Percentiles rank a stretch among this genome's conserved stretches.
phyloP scores from a whole-genome alignment of 2,329 filamentous ascomycete genomes.

The Venturia carpophila region DNA sequence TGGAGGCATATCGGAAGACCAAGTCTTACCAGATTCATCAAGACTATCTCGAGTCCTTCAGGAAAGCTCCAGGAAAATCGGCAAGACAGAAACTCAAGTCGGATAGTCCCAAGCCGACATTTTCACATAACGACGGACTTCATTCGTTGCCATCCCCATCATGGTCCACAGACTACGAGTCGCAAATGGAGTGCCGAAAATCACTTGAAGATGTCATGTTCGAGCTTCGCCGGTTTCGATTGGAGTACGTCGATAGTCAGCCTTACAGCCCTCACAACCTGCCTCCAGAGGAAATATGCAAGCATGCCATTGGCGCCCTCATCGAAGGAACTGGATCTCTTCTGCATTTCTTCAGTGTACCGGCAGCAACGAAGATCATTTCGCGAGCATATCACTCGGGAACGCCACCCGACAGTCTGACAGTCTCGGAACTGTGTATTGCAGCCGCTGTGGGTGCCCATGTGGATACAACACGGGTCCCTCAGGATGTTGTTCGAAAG shows the following conservation, averaged over 20 bases:
- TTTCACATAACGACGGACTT: not conserved
- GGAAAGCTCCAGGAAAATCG: slow-evolving; percentile 10
- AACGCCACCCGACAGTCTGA: not conserved
- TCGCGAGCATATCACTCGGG: slow-evolving; percentile 18
- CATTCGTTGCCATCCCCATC: slow-evolving; percentile 3
- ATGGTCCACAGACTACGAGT: not conserved
- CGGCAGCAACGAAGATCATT: slow-evolving; percentile 18
- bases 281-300: slow-evolving; percentile 6
- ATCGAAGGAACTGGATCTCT: slow-evolving; percentile 19
- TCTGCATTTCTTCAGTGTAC: slow-evolving; percentile 18
- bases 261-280: not conserved
- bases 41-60: slow-evolving; percentile 16
- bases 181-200: not conserved
- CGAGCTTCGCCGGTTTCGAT: not conserved
- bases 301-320: slow-evolving; percentile 19
- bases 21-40: slow-evolving; percentile 11
- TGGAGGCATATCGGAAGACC: slow-evolving; percentile 12
- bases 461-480: slow-evolving; percentile 14
- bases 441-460: slow-evolving; percentile 21
- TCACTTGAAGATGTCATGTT: not conserved
- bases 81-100: slow-evolving; percentile 13
- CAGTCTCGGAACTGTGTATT: slow-evolving; percentile 19
- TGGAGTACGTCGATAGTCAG: not conserved
- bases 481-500: not conserved
- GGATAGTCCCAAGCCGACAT: not conserved